Percentiles rank a stretch among this genome's conserved stretches.
phyloP scores from a whole-genome alignment of 1,284 basidiomycete species.

The Apiotrichum brassicae region DNA sequence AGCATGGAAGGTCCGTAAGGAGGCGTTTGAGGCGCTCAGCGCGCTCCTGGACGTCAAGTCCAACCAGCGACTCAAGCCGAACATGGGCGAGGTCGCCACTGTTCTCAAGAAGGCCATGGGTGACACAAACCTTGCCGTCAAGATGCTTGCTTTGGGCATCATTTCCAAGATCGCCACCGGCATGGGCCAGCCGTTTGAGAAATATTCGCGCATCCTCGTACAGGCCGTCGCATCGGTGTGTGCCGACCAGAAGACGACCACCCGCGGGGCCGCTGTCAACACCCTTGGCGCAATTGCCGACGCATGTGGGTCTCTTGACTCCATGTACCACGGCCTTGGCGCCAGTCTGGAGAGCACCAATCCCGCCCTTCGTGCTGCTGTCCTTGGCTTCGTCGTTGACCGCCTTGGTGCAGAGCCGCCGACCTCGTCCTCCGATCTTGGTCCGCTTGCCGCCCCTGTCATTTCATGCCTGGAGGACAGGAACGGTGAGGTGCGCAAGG shows the following conservation, averaged over 20 bases:
- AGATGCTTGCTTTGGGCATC: slow-evolving; percentile 81
- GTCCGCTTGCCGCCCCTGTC: slow-evolving; percentile 62
- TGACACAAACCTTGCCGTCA: slow-evolving; percentile 93
- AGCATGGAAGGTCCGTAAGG: slow-evolving; percentile 96
- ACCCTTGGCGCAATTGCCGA: slow-evolving; percentile 78
- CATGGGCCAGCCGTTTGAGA: slow-evolving; percentile 95
- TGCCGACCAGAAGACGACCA: slow-evolving; percentile 86
- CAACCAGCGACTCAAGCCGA: slow-evolving; percentile 86
- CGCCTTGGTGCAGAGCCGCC: slow-evolving; percentile 43
- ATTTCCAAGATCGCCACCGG: slow-evolving; percentile 81
- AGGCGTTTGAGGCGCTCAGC: slow-evolving; percentile 80
- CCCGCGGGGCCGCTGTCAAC: slow-evolving; percentile 69
- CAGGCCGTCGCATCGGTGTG: slow-evolving; percentile 75
- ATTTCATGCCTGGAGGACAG: slow-evolving; percentile 86
- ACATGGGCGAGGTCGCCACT: slow-evolving; percentile 88
- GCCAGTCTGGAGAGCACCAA: slow-evolving; percentile 79
- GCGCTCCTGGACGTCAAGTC: slow-evolving; percentile 77
- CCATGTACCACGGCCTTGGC: slow-evolving; percentile 69
- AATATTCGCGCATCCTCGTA: slow-evolving; percentile 69
- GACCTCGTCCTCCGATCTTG: slow-evolving; percentile 62
- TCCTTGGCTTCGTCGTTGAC: slow-evolving; percentile 73
- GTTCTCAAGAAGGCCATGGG: slow-evolving; percentile 81
- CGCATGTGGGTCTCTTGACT: slow-evolving; percentile 75
- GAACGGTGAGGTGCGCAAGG: slow-evolving; percentile 84
- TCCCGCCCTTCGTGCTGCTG: slow-evolving; percentile 75